These are phyloP conservation scores for Colletotrichum sansevieriae DNA, from an alignment of 2,329 filamentous ascomycete genomes.

Conservation along the genomic window DNA sequence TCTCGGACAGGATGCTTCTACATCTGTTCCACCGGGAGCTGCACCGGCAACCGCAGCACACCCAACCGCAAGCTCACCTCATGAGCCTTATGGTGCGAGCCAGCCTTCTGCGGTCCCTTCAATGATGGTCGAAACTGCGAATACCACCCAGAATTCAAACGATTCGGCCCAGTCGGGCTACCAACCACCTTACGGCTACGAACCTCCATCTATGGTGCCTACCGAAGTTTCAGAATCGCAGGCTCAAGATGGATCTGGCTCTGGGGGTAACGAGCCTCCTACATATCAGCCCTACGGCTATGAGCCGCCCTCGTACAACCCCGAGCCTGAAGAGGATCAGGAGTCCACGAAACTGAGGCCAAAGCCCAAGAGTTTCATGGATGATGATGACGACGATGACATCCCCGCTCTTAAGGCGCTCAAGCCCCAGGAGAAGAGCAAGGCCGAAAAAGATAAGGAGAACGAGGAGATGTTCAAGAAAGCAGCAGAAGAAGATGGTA, in stretches of 20 bases:
- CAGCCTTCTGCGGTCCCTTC: slow-evolving; percentile 18
- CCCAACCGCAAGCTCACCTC: slow-evolving; percentile 34
- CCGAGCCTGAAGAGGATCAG: slow-evolving; percentile 62
- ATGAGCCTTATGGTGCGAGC: slow-evolving; percentile 41
- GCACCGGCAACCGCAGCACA: slow-evolving; percentile 18
- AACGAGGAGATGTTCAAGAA: slow-evolving; percentile 89
- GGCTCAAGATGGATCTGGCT: slow-evolving; percentile 49
- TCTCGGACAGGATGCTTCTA: slow-evolving; percentile 2
- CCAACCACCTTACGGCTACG: slow-evolving; percentile 64
- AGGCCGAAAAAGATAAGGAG: slow-evolving; percentile 79
- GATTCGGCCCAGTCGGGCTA: slow-evolving; percentile 52
- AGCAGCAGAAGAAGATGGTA: slow-evolving; percentile 82
- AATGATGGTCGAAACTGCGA: not conserved
- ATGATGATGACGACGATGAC: slow-evolving; percentile 84
- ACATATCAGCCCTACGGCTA: slow-evolving; percentile 72
- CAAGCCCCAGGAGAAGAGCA: slow-evolving; percentile 69
- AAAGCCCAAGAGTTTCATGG: slow-evolving; percentile 84
- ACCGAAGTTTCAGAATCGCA: slow-evolving; percentile 48
- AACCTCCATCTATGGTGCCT: slow-evolving; percentile 57
- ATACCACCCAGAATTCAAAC: not conserved
- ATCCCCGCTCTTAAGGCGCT: slow-evolving; percentile 61
- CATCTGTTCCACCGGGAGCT: slow-evolving; percentile 1
- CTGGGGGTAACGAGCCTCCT: slow-evolving; percentile 70
- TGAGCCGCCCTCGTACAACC: slow-evolving; percentile 70
- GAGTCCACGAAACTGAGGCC: slow-evolving; percentile 67